A percentile compares a stretch with the other conserved stretches of the same genome.
These are phyloP conservation scores for Pseudognaphalium luteoalbum DNA, from an alignment of 129 eudicot genomes.

Conservation along the genomic window DNA sequence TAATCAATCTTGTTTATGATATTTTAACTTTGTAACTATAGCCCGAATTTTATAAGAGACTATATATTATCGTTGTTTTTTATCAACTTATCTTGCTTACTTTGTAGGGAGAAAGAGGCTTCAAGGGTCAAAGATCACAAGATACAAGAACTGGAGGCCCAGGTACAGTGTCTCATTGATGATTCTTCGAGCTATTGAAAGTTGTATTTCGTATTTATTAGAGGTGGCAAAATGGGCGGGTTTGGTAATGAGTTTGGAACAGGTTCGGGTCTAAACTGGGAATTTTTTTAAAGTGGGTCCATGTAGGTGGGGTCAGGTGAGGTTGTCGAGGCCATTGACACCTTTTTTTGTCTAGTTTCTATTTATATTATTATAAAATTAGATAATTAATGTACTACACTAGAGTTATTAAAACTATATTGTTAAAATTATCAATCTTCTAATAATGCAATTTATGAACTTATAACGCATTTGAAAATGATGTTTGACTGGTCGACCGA, in stretches of 20 bases:
- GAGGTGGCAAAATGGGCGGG: constrained; percentile 19
- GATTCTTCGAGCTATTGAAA: background rate
- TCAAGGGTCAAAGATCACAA: constrained; percentile 55
- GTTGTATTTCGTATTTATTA: too few species aligned
- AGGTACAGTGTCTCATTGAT: constrained; percentile 28
- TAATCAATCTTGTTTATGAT: background rate
- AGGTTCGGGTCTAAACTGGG: background rate
- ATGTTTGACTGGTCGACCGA: too few species aligned
- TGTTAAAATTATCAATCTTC: too few species aligned
- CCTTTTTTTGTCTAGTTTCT: too few species aligned
- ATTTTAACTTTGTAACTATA: background rate
- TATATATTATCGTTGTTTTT: background rate
- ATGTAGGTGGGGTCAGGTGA: background rate
- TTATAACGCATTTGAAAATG: too few species aligned
- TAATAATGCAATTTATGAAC: too few species aligned
- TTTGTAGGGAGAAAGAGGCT: constrained; percentile 66
- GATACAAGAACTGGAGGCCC: constrained; percentile 79
- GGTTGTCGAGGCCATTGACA: too few species aligned
- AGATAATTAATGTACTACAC: too few species aligned
- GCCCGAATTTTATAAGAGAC: background rate
- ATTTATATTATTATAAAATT: too few species aligned
- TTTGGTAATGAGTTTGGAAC: background rate
- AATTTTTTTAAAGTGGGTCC: background rate
- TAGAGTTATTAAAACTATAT: too few species aligned
- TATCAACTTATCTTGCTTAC: constrained; percentile 7